Evolutionary conservation across 768 basidiomycete genomes (phyloP).

Genomic region (Baorangia bicolor): DNA sequence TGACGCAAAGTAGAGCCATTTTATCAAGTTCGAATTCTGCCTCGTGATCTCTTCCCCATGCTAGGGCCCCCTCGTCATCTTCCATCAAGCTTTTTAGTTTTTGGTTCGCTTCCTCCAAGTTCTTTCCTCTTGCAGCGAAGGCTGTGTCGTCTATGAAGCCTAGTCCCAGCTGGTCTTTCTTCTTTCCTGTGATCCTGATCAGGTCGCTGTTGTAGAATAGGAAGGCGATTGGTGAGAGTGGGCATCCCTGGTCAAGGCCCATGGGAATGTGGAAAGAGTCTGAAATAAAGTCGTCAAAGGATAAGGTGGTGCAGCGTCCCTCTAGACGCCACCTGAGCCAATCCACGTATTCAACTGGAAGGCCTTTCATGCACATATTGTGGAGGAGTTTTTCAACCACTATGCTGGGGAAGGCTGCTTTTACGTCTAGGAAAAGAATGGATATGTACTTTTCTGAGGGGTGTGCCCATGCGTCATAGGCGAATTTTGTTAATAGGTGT

Average conservation of each 20-base stretch:
- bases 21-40: constrained; percentile 2
- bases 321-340: too few species aligned
- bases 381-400: too few species aligned
- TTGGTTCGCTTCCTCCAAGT: neutral
- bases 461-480: neutral
- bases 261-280: constrained; percentile 13
- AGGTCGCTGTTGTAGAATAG: constrained; percentile 31
- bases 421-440: neutral
- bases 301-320: too few species aligned
- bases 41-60: neutral
- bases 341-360: too few species aligned
- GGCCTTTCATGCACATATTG: too few species aligned
- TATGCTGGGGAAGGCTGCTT: neutral
- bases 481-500: neutral
- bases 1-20: neutral
- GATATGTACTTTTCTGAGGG: neutral
- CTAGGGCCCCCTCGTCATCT: neutral
- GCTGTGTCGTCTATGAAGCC: constrained; percentile 9
- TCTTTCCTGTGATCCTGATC: neutral
- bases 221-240: constrained; percentile 26
- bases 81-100: constrained; percentile 6
- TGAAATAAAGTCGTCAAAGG: constrained; percentile 28
- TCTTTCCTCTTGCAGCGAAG: neutral
- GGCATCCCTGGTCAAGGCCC: constrained; percentile 35
- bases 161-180: neutral